These are phyloP conservation scores for Mycena belliarum DNA, from an alignment of 768 basidiomycete species.

Conservation along the genomic window DNA sequence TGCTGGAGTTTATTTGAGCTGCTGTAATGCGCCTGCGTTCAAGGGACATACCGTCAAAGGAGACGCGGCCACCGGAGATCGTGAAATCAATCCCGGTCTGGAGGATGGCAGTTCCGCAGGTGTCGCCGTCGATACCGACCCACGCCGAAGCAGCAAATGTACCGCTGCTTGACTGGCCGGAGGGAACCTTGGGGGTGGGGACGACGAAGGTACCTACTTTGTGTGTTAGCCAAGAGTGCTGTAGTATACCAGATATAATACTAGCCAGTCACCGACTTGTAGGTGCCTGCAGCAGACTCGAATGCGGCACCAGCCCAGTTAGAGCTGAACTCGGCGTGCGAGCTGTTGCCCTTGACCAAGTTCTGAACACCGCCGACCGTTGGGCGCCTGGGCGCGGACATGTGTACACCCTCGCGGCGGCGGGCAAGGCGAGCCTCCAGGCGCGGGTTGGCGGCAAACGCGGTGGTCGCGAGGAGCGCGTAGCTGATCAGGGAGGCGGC, in stretches of 20 bases:
- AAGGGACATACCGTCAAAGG: slow-evolving; percentile 3
- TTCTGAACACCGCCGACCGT: not conserved
- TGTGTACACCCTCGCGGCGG: slow-evolving; percentile 6
- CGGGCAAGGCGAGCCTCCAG: slow-evolving; percentile 8
- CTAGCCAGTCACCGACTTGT: slow-evolving; percentile 31
- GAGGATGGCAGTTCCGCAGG: slow-evolving; percentile 35
- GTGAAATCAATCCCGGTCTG: slow-evolving; percentile 39
- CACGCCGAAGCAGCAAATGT: slow-evolving; percentile 33
- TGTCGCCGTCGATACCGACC: slow-evolving; percentile 41
- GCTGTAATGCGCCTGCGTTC: too few species aligned
- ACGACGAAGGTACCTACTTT: slow-evolving; percentile 32
- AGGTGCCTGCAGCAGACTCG: slow-evolving; percentile 29
- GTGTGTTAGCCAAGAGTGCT: not conserved
- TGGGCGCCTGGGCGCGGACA: not conserved
- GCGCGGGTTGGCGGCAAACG: slow-evolving; percentile 6
- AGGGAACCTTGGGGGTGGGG: slow-evolving; percentile 29
- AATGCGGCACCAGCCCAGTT: slow-evolving; percentile 40
- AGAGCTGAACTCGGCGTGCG: slow-evolving; percentile 28
- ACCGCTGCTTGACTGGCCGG: slow-evolving; percentile 8
- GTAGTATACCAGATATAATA: too few species aligned
- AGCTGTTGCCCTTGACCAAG: slow-evolving; percentile 2
- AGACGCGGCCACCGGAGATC: slow-evolving; percentile 2
- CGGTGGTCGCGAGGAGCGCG: slow-evolving; percentile 15
- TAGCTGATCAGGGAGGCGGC: slow-evolving; percentile 15
- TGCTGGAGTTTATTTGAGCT: not conserved